These are phyloP conservation scores for Musa troglodytarum DNA, from an alignment of 176 grass and related monocot genomes.

Conservation along the genomic window DNA sequence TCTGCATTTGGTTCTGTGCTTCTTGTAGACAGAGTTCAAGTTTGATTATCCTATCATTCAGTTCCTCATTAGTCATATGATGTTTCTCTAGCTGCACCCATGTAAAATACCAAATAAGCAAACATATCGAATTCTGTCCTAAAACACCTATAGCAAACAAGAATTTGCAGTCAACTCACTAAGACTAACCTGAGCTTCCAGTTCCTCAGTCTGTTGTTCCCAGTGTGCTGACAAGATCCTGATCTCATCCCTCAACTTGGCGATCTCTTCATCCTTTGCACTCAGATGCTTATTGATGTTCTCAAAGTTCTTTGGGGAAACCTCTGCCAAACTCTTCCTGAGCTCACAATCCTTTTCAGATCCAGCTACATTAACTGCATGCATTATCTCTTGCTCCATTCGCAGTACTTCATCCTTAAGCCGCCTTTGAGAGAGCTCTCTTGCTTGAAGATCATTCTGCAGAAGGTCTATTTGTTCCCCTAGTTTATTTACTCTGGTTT, in stretches of 20 bases:
- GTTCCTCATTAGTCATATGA: conserved; percentile 60
- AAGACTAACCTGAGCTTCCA: conserved; percentile 52
- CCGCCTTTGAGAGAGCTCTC: conserved; percentile 67
- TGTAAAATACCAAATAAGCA: background rate
- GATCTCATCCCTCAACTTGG: conserved; percentile 76
- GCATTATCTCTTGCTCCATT: conserved; percentile 61
- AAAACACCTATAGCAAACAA: conserved; percentile 1
- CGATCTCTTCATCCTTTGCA: conserved; percentile 71
- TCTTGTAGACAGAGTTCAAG: conserved; percentile 97
- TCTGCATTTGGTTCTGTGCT: conserved; percentile 74
- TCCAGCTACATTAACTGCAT: conserved; percentile 50
- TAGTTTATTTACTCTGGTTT: conserved; percentile 60
- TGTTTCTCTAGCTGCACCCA: conserved; percentile 69
- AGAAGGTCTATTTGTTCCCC: conserved; percentile 58
- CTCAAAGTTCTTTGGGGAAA: conserved; percentile 70
- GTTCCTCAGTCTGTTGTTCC: conserved; percentile 75
- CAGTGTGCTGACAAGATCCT: conserved; percentile 75
- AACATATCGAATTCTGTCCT: background rate
- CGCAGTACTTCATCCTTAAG: conserved; percentile 59
- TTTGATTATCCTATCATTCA: conserved; percentile 89
- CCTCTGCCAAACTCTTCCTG: conserved; percentile 61
- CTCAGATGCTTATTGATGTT: conserved; percentile 66
- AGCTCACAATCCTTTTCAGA: conserved; percentile 50
- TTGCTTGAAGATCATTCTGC: conserved; percentile 54
- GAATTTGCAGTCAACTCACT: background rate